Percentiles rank a stretch among this genome's conserved stretches.
Evolutionary conservation across 1,139 yeast species (phyloP).

Genomic region (Taphrina wiesneri): DNA sequence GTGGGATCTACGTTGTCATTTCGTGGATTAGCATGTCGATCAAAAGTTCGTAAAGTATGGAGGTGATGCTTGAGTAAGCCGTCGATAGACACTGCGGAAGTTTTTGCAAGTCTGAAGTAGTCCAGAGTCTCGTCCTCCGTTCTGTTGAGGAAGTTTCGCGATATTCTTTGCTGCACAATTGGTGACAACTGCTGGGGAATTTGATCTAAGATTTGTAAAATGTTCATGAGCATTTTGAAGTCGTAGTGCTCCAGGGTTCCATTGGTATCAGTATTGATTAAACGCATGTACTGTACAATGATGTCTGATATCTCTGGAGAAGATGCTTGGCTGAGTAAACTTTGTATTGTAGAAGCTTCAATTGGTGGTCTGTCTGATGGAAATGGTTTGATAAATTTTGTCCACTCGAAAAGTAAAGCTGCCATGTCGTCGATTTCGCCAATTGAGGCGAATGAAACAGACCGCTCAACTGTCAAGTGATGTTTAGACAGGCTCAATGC

Average conservation of each 20-base stretch:
- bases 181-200: not conserved
- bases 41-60: not conserved
- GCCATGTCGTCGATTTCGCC: not conserved
- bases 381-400: not conserved
- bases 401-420: not conserved
- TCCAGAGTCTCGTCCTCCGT: not conserved
- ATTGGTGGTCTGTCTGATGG: not conserved
- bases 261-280: not conserved
- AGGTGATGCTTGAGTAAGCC: conserved; percentile 6
- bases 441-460: not conserved
- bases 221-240: not conserved
- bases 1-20: not conserved
- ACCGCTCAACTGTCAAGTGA: not conserved
- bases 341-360: not conserved
- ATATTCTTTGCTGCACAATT: not conserved
- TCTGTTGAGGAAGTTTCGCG: not conserved
- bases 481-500: not conserved
- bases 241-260: not conserved
- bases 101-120: not conserved
- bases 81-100: not conserved
- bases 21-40: not conserved
- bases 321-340: not conserved
- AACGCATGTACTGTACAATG: not conserved
- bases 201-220: not conserved
- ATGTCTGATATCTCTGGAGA: not conserved